Evolutionary conservation across 129 eudicot species (phyloP).

Genomic region (Tagetes patula): DNA sequence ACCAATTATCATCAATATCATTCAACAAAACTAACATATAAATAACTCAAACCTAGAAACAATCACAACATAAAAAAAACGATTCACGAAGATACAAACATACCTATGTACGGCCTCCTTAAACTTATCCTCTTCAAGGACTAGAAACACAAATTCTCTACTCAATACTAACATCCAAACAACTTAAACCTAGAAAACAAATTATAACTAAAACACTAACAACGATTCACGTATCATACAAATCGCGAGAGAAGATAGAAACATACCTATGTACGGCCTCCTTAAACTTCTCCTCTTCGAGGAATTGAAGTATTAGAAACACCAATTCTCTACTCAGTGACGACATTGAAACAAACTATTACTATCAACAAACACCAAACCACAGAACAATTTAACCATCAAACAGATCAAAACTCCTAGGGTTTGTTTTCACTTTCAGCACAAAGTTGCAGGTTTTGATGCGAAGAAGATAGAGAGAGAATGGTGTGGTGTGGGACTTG

Average conservation of each 20-base stretch:
- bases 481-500: constrained; percentile 54
- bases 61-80: too few relatives aligned
- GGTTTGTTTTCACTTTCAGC: constrained; percentile 25
- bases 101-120: too few relatives aligned
- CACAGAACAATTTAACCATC: constrained; percentile 8
- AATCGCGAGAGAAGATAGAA: not conserved
- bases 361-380: constrained; percentile 12
- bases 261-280: constrained; percentile 72
- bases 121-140: too few relatives aligned
- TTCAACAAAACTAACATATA: not conserved
- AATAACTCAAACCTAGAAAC: too few relatives aligned
- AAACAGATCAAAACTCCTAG: constrained; percentile 3
- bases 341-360: constrained; percentile 47
- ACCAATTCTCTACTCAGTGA: constrained; percentile 82
- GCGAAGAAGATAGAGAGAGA: constrained; percentile 34
- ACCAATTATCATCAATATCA: not conserved
- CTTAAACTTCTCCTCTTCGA: constrained; percentile 88
- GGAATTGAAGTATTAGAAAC: constrained; percentile 79
- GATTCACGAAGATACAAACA: too few relatives aligned
- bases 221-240: constrained; percentile 4
- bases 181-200: not conserved
- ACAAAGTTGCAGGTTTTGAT: constrained; percentile 29
- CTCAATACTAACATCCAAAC: too few relatives aligned
- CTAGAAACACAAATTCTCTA: too few relatives aligned
- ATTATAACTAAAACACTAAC: not conserved